Percentiles rank a stretch among this genome's conserved stretches.
Evolutionary conservation across 441 rosid genomes (phyloP).

Genomic region (Adansonia grandidieri): DNA sequence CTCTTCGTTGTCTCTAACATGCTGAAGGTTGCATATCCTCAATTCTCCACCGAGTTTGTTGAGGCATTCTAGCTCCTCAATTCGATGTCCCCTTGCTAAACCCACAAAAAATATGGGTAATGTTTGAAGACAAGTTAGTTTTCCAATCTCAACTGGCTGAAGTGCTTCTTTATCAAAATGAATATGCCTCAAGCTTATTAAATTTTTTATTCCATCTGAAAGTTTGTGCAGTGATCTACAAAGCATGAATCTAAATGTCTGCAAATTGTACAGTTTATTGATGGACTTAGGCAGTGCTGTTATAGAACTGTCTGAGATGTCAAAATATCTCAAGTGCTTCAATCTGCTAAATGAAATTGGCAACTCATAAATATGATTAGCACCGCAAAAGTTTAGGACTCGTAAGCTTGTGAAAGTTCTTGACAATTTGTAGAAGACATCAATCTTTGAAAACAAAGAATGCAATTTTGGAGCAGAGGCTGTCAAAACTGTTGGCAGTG

Average conservation of each 20-base stretch:
- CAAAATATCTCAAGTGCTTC: constrained; percentile 28
- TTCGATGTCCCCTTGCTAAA: neutral
- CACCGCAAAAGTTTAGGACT: neutral
- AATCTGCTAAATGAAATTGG: constrained; percentile 14
- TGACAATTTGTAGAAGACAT: neutral
- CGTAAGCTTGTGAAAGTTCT: constrained; percentile 29
- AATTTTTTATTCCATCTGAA: constrained; percentile 20
- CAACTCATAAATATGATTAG: neutral
- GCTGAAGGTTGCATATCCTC: neutral
- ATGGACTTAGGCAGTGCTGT: constrained; percentile 19
- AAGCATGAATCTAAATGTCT: constrained; percentile 22
- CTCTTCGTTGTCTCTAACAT: neutral
- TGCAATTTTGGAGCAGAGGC: constrained; percentile 22
- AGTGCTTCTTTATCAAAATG: constrained; percentile 9
- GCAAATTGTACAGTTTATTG: constrained; percentile 31
- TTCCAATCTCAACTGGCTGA: neutral
- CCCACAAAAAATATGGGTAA: constrained; percentile 31
- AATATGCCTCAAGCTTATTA: constrained; percentile 33
- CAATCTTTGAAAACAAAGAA: neutral
- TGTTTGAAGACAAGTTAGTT: constrained; percentile 15
- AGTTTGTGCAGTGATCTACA: neutral
- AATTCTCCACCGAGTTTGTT: constrained; percentile 23
- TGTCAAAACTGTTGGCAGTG: neutral
- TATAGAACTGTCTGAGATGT: constrained; percentile 26
- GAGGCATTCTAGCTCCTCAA: constrained; percentile 28